Conservation (phyloP, 192 early-diverging fungal genomes). For the Linnemannia zychae region DNA sequence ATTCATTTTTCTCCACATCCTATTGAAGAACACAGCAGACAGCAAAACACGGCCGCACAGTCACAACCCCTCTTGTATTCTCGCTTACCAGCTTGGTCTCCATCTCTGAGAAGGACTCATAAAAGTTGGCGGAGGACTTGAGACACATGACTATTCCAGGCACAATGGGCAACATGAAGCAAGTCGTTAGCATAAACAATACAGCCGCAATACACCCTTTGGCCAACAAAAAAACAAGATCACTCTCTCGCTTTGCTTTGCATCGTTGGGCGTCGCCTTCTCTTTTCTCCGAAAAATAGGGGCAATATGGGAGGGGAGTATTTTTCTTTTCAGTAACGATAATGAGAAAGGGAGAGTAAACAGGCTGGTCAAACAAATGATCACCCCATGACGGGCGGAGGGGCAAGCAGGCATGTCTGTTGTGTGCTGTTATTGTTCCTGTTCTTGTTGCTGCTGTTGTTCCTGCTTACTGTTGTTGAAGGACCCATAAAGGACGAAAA, state of each 20-base stretch:
- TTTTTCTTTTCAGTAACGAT: background rate
- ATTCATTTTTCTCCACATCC: background rate
- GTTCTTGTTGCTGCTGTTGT: background rate
- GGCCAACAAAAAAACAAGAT: background rate
- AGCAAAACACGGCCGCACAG: too few species aligned
- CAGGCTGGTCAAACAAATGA: background rate
- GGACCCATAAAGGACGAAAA: background rate
- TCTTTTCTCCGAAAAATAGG: slow-evolving; percentile 12
- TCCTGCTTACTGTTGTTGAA: background rate
- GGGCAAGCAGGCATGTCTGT: background rate
- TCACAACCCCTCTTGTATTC: background rate
- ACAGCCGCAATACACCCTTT: slow-evolving; percentile 6
- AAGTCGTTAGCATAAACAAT: background rate
- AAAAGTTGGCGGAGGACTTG: slow-evolving; percentile 61
- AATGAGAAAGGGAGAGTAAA: background rate
- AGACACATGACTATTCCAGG: slow-evolving; percentile 57
- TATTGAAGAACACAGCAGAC: too few species aligned
- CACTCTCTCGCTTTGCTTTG: background rate
- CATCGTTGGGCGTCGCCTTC: background rate
- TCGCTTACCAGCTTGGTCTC: slow-evolving; percentile 54
- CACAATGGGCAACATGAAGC: background rate
- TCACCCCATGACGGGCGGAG: background rate
- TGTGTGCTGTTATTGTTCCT: background rate
- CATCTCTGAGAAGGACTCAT: slow-evolving; percentile 57
- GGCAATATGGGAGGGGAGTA: background rate